phyloP scores from a whole-genome alignment of 768 basidiomycete genomes.

The Pulveroboletus sp. region DNA sequence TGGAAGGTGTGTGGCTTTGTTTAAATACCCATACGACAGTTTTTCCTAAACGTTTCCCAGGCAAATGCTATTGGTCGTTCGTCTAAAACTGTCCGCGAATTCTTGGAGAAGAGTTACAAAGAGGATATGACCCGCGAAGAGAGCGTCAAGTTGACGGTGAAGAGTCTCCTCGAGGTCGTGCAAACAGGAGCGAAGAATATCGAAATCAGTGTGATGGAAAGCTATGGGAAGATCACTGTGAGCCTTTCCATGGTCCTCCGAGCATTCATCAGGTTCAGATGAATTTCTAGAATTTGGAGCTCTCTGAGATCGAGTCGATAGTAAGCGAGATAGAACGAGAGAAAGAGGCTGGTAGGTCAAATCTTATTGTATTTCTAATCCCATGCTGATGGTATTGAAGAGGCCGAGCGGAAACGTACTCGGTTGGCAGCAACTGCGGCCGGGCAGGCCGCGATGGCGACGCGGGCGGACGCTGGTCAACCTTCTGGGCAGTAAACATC shows the following conservation, averaged over 20 bases:
- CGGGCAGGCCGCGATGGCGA: constrained; percentile 82
- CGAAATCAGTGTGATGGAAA: constrained; percentile 96
- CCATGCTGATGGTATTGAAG: constrained; percentile 37
- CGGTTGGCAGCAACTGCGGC: constrained; percentile 89
- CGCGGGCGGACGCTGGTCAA: constrained; percentile 42
- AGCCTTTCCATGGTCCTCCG: constrained; percentile 14
- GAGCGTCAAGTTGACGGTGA: constrained; percentile 91
- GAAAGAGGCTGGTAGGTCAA: constrained; percentile 81
- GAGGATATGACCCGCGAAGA: constrained; percentile 87
- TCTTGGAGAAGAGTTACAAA: constrained; percentile 96
- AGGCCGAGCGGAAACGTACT: constrained; percentile 92
- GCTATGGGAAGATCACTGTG: constrained; percentile 90
- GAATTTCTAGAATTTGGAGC: constrained; percentile 66
- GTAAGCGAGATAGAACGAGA: constrained; percentile 93
- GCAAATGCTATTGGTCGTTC: constrained; percentile 98
- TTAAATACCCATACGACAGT: not conserved
- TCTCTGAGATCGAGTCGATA: constrained; percentile 85
- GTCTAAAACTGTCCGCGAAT: constrained; percentile 97
- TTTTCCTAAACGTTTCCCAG: constrained; percentile 36
- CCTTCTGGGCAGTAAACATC: constrained; percentile 34
- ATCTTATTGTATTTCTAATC: not conserved
- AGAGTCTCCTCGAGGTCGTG: constrained; percentile 93
- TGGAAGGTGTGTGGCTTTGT: constrained; percentile 72
- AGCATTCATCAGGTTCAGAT: not conserved
- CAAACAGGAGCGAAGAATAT: constrained; percentile 99